Base-by-base conservation (phyloP, 1,284 basidiomycete genomes). In the Singerocomus rubriflavus region DNA sequence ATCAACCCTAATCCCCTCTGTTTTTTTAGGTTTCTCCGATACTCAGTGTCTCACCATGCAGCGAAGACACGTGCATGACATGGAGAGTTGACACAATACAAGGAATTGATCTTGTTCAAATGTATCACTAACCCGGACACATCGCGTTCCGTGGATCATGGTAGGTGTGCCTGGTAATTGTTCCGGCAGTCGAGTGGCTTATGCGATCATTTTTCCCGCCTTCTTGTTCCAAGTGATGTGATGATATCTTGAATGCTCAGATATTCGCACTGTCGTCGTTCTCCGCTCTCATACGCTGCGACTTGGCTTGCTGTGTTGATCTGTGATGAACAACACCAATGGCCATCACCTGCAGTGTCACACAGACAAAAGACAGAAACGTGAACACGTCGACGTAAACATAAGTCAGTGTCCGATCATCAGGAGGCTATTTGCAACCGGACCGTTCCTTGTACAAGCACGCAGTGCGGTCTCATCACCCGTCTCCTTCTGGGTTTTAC, bases 381-480 rank as follows among this genome's bases (percentile, higher is more conserved):
- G 46, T 33, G 13, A 42, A 32, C 17, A 9, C 9, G 13, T 39
- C 26, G 35, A 25, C 11, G 10, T 29, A 16, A 37, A 11, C 6
- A 12, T 4, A 38, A 44, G 38, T 42, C 37, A 38, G 26, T 11
- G 42, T 53, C 27, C 21, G 40, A 51, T 52, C 44, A 56, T 58
- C 48, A 53, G 29, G 35, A 47, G 49, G 48, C 58, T 50, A 16
- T 53, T 14, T 43, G 8, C 25, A 2, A 21, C 16, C n/a, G 21
- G 6, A 37, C 32, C 11, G 30, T 10, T 14, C n/a, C 44, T 38
- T 13, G 21, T 13, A 16, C 16, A 27, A 32, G 11, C 26, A n/a
- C 29, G 38, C 46, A 3, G 17, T 47, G 38, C 17, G 9, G 2
- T 16, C 7, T 14, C 40, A 34, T 38, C 26, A 39, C 8, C 12